Conservation (phyloP, 139 green algal genomes). For the Chlamydomonas incerta region DNA sequence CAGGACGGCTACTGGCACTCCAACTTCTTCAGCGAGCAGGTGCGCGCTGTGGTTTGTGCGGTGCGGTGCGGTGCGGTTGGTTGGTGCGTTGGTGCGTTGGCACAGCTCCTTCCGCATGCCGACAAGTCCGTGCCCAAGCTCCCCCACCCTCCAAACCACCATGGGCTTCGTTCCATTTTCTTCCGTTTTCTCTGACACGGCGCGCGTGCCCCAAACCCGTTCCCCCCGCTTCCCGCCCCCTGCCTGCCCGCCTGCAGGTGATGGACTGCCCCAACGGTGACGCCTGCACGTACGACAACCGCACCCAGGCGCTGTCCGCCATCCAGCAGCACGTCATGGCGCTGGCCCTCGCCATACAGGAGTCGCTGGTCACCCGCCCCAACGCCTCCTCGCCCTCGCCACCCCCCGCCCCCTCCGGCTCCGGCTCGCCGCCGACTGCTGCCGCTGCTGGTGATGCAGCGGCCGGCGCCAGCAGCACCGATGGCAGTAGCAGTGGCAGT, state of each 20-base stretch:
- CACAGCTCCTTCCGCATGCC: too few species aligned
- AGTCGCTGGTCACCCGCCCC: neutral
- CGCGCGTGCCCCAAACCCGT: neutral
- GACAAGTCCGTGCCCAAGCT: too few species aligned
- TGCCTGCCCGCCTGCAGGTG: neutral
- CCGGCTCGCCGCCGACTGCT: neutral
- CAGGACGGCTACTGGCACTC: constrained; percentile 22
- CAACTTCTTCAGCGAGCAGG: constrained; percentile 33
- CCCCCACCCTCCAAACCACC: too few species aligned
- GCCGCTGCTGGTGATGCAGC: neutral
- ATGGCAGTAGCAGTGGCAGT: neutral
- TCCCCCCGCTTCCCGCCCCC: neutral
- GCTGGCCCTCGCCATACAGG: neutral
- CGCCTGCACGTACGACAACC: constrained; percentile 18
- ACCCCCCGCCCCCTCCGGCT: neutral
- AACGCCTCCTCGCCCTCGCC: neutral
- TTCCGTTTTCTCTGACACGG: too few species aligned
- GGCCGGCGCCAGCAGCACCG: neutral
- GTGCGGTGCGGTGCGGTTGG: too few species aligned
- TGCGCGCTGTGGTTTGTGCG: neutral
- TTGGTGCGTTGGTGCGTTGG: too few species aligned
- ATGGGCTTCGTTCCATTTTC: too few species aligned
- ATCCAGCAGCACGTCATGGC: neutral
- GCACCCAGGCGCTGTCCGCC: neutral
- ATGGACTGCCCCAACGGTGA: constrained; percentile 1